These are phyloP conservation scores for Sanghuangporus sanghuang DNA, from an alignment of 1,284 basidiomycete species.

Conservation along the genomic window DNA sequence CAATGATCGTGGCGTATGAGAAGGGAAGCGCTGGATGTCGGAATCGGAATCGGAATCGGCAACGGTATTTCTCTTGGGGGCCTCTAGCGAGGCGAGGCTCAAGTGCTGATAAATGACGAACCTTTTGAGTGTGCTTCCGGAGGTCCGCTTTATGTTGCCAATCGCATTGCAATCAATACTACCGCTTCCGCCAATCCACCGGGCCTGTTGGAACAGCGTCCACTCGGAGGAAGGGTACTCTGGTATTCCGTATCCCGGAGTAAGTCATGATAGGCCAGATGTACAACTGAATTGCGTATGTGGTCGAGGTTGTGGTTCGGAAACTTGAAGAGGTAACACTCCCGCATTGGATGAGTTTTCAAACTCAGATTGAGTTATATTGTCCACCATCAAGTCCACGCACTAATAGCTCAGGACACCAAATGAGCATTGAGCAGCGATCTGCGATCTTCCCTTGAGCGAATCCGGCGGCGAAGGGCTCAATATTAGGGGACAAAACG, in stretches of 20 bases:
- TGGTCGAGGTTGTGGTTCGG: background rate
- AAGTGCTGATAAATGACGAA: background rate
- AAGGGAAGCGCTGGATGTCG: background rate
- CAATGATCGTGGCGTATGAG: background rate
- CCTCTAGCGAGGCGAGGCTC: background rate
- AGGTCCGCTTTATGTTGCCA: background rate
- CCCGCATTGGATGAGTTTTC: background rate
- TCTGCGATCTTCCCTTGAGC: constrained; percentile 4
- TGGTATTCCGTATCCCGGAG: background rate
- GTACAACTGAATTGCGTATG: background rate
- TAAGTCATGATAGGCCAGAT: background rate
- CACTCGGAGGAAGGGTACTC: background rate
- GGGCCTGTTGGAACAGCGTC: background rate
- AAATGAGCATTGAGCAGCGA: constrained; percentile 2
- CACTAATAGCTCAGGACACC: background rate
- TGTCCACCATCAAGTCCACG: background rate
- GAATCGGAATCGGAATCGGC: background rate
- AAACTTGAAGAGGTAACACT: background rate
- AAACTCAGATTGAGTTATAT: background rate
- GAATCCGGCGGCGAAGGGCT: constrained; percentile 8
- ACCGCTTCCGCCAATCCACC: background rate
- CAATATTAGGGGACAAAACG: background rate
- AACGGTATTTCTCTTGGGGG: background rate
- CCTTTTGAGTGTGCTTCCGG: constrained; percentile 1
- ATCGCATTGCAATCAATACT: background rate